Evolutionary conservation across 169 alveolate species (phyloP), one percentile per base, ranked within the genome.

Genomic region (Blepharisma undulans): DNA sequence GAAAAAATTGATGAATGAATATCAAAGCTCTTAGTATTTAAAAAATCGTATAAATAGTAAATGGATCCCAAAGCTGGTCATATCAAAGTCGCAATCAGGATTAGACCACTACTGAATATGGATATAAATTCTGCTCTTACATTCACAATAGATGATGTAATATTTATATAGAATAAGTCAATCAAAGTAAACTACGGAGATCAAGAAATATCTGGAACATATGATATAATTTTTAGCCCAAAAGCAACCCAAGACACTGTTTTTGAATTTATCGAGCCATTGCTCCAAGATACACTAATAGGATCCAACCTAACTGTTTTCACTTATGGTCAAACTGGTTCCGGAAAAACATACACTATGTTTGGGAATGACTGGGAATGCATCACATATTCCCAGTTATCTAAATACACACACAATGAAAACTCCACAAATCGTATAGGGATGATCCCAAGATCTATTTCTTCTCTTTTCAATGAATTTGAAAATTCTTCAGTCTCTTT

Each of bases 261-360:
- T 72, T 72, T 72, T 72, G 33, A 22, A 72, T 72, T 72, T 72
- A 72, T 72, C 27, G 80, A 72, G 29, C 98, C 97, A 48, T 91
- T 97, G 61, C 98, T 98, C 48, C 99, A 98, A 25, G 85, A 93
- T 21, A 76, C 94, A 18, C 59, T 94, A 27, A 87, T 93, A 66
- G 98, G 98, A 16, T 93, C 92, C 8, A 95, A 95, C 85, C 96
- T 96, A 12, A 95, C 95, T 27, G 85, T 94, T 25, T 94, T 92
- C 76, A 76, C 93, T 27, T 94, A 94, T 91, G 96, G 96, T 19
- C 76, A 92, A 91, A 90, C 93, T 14, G 96, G 94, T 25, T 74
- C 93, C 72, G 96, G 96, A 16, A 94, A 94, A 81, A 94, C 95
- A 0, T 94, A 88, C 88, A 94, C 96, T 14, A 94, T 94, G 95